These are phyloP conservation scores for Aquilaria sinensis DNA, from an alignment of 345 rosid species.

Conservation along the genomic window DNA sequence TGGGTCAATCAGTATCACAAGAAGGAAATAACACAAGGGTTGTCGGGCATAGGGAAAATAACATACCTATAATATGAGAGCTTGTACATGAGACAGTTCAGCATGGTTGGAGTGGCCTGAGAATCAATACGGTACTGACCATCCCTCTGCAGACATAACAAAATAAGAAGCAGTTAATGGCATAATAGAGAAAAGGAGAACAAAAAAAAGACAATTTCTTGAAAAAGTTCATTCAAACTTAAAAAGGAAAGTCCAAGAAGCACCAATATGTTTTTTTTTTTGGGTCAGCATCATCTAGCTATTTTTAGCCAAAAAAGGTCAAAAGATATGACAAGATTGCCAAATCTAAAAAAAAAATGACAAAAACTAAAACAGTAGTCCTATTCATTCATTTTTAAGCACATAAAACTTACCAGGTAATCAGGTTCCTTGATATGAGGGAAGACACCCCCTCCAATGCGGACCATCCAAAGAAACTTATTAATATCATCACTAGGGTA, in stretches of 20 bases:
- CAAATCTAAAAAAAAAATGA: background rate
- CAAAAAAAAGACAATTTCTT: background rate
- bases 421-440: conserved; percentile 98
- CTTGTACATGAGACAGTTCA: conserved; percentile 94
- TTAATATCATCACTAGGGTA: conserved; percentile 98
- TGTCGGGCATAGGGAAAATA: background rate
- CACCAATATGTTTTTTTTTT: too few species aligned
- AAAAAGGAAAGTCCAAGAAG: background rate
- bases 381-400: background rate
- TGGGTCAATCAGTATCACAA: background rate
- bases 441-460: conserved; percentile 98
- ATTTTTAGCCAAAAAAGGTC: background rate
- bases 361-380: background rate
- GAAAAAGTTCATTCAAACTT: conserved; percentile 5
- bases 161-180: background rate
- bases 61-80: conserved; percentile 91
- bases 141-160: conserved; percentile 55
- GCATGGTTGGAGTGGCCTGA: conserved; percentile 94
- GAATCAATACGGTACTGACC: conserved; percentile 94
- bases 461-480: conserved; percentile 99
- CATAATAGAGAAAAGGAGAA: conserved; percentile 3
- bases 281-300: background rate
- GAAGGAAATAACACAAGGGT: background rate
- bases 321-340: background rate
- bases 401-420: conserved; percentile 54